A percentile compares a stretch with the other conserved stretches of the same genome.
Conservation (phyloP, 169 alveolate species). For the Amoebophrya sp. region DNA sequence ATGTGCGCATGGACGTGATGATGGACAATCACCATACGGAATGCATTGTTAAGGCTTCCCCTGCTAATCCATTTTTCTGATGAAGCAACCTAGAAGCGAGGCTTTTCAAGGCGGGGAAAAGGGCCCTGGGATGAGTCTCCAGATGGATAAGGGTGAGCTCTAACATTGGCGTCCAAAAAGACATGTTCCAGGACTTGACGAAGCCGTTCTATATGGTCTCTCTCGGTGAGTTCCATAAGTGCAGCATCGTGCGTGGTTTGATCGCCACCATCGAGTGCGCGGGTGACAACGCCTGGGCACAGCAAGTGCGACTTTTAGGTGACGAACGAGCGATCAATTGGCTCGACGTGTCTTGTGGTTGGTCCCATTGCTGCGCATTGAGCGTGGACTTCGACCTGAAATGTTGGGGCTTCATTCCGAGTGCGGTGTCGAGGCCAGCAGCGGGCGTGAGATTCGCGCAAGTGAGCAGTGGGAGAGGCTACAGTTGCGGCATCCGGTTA, state of each 20-base stretch:
- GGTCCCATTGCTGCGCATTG: slow-evolving; percentile 19
- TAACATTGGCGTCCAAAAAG: background rate
- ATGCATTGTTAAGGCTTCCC: too few species aligned
- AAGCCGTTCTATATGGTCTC: background rate
- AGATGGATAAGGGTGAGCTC: too few species aligned
- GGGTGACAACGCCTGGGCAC: background rate
- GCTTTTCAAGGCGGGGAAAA: too few species aligned
- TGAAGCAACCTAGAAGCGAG: too few species aligned
- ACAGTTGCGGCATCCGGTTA: background rate
- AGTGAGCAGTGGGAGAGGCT: background rate
- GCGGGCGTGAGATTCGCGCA: background rate
- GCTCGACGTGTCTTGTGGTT: background rate
- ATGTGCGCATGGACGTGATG: slow-evolving; percentile 9
- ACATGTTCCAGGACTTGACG: background rate
- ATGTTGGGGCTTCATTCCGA: slow-evolving; percentile 2
- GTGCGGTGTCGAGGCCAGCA: background rate
- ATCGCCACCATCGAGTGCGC: background rate
- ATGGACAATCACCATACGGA: slow-evolving; percentile 5
- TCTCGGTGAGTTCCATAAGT: slow-evolving; percentile 21
- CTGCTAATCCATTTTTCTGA: too few species aligned
- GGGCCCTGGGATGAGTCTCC: too few species aligned
- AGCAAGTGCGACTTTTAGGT: background rate
- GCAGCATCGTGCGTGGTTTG: background rate
- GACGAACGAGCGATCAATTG: background rate
- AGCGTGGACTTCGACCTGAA: background rate